Evolutionary conservation across 768 basidiomycete species (phyloP).

Genomic region (Psilocybe sp.): DNA sequence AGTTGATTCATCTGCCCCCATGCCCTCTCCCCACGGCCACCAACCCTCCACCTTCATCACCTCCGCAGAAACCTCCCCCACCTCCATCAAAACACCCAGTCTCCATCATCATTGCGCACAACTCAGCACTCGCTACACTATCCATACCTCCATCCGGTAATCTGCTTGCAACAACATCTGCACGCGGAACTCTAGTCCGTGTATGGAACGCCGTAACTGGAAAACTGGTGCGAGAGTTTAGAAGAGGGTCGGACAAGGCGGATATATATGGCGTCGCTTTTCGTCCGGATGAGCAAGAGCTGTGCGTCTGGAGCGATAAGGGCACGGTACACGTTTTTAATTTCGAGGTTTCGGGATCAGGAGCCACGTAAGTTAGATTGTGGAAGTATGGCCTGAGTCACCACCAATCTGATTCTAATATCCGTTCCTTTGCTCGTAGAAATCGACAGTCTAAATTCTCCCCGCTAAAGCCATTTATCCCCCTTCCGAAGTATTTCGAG

Average conservation of each 20-base stretch:
- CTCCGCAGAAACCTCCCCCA: conserved; percentile 54
- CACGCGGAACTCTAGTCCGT: conserved; percentile 80
- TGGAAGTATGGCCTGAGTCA: conserved; percentile 1
- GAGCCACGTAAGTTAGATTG: conserved; percentile 61
- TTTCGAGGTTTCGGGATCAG: conserved; percentile 49
- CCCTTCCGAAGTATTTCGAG: conserved; percentile 86
- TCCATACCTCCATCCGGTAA: conserved; percentile 76
- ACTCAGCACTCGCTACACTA: conserved; percentile 73
- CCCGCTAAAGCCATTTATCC: conserved; percentile 74
- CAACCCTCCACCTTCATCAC: conserved; percentile 53
- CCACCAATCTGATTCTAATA: conserved; percentile 5
- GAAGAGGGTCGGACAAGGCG: conserved; percentile 86
- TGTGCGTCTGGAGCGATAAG: conserved; percentile 95
- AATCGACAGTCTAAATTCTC: conserved; percentile 86
- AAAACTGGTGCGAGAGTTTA: conserved; percentile 73
- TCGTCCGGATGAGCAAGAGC: conserved; percentile 78
- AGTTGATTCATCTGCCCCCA: conserved; percentile 80
- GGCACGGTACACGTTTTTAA: conserved; percentile 91
- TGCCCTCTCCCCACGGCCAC: conserved; percentile 59
- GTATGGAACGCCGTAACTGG: conserved; percentile 80
- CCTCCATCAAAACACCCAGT: conserved; percentile 61
- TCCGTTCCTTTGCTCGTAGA: conserved; percentile 30
- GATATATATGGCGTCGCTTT: conserved; percentile 90
- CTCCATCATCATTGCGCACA: conserved; percentile 84
- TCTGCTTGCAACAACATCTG: conserved; percentile 80